Conservation (phyloP, 176 grass and related monocot species). For the Carex myosuroides region DNA sequence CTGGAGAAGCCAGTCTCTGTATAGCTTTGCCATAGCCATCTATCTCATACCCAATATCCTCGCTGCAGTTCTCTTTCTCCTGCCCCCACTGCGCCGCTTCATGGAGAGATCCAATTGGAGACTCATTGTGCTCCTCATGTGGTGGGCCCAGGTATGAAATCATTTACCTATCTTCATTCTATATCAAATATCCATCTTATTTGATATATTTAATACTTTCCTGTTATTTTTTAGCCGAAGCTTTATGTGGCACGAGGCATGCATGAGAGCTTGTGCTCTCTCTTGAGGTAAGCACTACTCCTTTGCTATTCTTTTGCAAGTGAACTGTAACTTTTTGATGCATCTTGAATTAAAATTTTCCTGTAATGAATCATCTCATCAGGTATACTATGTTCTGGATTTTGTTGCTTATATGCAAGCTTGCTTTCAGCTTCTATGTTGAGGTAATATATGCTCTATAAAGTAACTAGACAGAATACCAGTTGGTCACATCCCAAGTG, state of each 20-base stretch:
- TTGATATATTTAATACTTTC: conserved; percentile 6
- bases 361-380: conserved; percentile 22
- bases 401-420: conserved; percentile 92
- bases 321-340: neutral
- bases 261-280: conserved; percentile 71
- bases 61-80: conserved; percentile 74
- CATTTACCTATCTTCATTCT: too few relatives aligned
- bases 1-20: conserved; percentile 61
- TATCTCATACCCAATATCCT: conserved; percentile 94
- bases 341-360: neutral
- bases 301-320: neutral
- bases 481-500: neutral
- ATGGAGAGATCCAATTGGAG: conserved; percentile 63
- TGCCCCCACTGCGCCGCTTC: conserved; percentile 46
- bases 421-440: conserved; percentile 95
- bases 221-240: conserved; percentile 48
- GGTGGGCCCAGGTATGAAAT: conserved; percentile 75
- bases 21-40: conserved; percentile 73
- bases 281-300: conserved; percentile 64
- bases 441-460: conserved; percentile 46
- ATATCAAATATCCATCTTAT: neutral
- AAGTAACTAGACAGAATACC: neutral
- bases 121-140: conserved; percentile 70
- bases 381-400: conserved; percentile 97
- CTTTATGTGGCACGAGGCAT: conserved; percentile 91